phyloP scores from a whole-genome alignment of 495 filamentous ascomycete genomes.

The Lasiosphaeriaceae sp. region DNA sequence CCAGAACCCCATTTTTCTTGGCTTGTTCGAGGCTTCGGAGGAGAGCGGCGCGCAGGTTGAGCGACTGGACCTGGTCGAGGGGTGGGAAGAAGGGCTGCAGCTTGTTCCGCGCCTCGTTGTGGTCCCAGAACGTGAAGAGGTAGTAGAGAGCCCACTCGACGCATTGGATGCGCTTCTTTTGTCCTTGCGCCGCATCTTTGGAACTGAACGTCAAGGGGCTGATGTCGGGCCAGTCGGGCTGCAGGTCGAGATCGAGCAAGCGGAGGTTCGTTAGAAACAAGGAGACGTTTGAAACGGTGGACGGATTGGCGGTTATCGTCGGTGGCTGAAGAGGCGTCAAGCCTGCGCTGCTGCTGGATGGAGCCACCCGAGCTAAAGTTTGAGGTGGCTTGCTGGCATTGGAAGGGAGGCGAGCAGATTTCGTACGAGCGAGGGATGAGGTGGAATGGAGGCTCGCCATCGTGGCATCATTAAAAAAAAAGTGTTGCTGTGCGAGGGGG shows the following conservation, averaged over 20 bases:
- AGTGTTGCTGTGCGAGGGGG: too few relatives aligned
- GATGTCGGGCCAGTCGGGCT: conserved; percentile 73
- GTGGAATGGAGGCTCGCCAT: conserved; percentile 26
- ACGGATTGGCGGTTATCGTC: conserved; percentile 7
- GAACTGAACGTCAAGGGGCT: conserved; percentile 59
- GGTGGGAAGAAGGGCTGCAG: conserved; percentile 86
- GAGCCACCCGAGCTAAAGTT: conserved; percentile 10
- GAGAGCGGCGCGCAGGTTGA: conserved; percentile 84
- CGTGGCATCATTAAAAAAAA: conserved; percentile 23
- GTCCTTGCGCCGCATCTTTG: conserved; percentile 63
- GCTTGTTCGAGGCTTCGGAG: conserved; percentile 71
- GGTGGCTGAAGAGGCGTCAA: conserved; percentile 2
- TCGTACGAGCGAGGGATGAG: conserved; percentile 21
- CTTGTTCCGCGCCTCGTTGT: conserved; percentile 70
- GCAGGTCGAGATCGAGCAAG: conserved; percentile 70
- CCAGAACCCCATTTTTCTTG: conserved; percentile 81
- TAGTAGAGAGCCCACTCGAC: conserved; percentile 84
- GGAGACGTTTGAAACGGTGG: conserved; percentile 30
- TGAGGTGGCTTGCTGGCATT: conserved; percentile 17
- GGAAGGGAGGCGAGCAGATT: conserved; percentile 17
- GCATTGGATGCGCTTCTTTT: conserved; percentile 71
- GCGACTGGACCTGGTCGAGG: conserved; percentile 77
- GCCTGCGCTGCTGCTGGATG: conserved; percentile 9
- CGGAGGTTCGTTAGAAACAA: conserved; percentile 77
- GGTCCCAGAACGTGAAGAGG: conserved; percentile 78